Evolutionary conservation across 148 eudicot species (phyloP).

Genomic region (Agrostemma githago): DNA sequence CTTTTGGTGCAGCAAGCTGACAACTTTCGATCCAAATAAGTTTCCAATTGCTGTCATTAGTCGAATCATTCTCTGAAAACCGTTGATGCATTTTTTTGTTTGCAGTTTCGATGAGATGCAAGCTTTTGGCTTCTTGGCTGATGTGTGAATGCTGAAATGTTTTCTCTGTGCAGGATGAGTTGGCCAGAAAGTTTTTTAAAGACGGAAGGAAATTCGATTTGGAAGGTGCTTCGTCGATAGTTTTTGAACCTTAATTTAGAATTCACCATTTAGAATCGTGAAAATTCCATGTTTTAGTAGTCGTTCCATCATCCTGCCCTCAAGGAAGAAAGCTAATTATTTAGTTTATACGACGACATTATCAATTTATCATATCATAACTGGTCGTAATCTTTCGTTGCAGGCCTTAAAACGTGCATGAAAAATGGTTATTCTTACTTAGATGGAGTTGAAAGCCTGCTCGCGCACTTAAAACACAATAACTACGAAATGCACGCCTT

Average conservation of each 20-base stretch:
- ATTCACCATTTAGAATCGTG: not conserved
- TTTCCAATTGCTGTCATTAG: not conserved
- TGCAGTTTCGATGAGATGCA: not conserved
- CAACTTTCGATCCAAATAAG: not conserved
- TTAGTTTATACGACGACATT: no score
- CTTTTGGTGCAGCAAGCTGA: not conserved
- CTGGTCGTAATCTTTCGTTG: constrained; percentile 13
- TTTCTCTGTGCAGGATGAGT: constrained; percentile 50
- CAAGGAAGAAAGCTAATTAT: no score
- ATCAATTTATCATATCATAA: not conserved
- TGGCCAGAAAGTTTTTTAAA: constrained; percentile 64
- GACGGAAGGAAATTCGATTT: constrained; percentile 72
- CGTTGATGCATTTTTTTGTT: constrained; percentile 2
- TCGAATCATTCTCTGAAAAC: not conserved
- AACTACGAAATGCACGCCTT: constrained; percentile 88
- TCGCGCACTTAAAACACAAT: constrained; percentile 48
- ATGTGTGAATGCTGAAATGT: constrained; percentile 6
- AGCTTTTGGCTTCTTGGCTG: constrained; percentile 8
- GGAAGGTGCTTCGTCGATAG: constrained; percentile 44
- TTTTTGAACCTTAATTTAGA: not conserved
- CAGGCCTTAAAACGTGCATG: constrained; percentile 84
- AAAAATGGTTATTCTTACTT: constrained; percentile 60
- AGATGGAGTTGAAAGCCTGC: constrained; percentile 68
- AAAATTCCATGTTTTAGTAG: not conserved
- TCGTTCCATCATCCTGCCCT: not conserved